phyloP scores from a whole-genome alignment of 2,329 filamentous ascomycete genomes.

The Colletotrichum navitas region DNA sequence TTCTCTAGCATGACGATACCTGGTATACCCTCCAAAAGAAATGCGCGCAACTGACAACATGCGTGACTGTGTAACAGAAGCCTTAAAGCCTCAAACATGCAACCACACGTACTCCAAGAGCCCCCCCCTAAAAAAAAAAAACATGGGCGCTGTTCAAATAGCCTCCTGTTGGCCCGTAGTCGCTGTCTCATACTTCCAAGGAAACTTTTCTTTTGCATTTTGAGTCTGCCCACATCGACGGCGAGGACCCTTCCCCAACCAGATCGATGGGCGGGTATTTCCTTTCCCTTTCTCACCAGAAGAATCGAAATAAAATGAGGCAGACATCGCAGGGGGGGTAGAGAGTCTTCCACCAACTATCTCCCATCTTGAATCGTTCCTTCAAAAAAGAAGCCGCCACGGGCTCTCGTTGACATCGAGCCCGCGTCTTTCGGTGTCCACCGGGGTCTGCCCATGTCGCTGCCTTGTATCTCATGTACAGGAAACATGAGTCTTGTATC shows the following conservation, averaged over 20 bases:
- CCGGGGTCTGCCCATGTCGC: background rate
- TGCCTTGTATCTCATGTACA: background rate
- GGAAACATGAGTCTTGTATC: no score
- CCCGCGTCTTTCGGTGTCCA: background rate
- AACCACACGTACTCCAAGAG: conserved; percentile 30
- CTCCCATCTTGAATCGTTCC: background rate
- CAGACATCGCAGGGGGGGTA: background rate
- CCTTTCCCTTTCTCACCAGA: background rate
- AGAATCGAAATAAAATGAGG: conserved; percentile 6
- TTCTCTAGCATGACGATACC: conserved; percentile 28
- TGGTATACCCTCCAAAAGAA: conserved; percentile 39
- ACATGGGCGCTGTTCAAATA: conserved; percentile 18
- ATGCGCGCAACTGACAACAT: conserved; percentile 30
- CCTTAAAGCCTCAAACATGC: conserved; percentile 25
- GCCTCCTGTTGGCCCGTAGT: conserved; percentile 19
- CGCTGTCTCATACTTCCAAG: conserved; percentile 10
- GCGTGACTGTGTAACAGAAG: conserved; percentile 5
- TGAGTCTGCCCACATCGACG: conserved; percentile 21
- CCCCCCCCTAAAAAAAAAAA: background rate
- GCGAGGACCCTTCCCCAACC: background rate
- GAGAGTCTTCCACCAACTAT: background rate
- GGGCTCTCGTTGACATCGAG: background rate
- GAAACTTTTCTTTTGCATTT: conserved; percentile 27
- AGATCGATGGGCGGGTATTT: conserved; percentile 23
- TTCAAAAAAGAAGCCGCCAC: background rate